Percentiles rank a stretch among this genome's conserved stretches.
Conservation (phyloP, 441 rosid genomes). For the Bruguiera hainesii region DNA sequence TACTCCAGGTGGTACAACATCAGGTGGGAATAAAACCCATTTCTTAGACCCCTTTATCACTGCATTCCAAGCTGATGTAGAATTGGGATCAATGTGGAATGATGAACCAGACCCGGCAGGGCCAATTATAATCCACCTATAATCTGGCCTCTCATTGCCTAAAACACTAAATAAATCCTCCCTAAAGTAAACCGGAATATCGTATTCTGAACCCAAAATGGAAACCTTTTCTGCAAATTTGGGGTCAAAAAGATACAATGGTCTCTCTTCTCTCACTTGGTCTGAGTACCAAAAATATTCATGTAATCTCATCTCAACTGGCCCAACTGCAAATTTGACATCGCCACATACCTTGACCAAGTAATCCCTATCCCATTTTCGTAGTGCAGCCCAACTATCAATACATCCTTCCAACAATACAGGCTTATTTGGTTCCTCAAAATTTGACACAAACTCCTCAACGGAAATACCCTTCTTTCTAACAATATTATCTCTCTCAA, state of each 20-base stretch:
- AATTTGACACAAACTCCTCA: constrained; percentile 63
- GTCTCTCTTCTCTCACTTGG: constrained; percentile 77
- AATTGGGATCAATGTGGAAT: constrained; percentile 94
- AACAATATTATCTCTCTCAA: constrained; percentile 70
- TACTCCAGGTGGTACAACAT: constrained; percentile 91
- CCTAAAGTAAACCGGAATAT: constrained; percentile 70
- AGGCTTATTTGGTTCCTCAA: constrained; percentile 88
- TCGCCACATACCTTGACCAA: constrained; percentile 49
- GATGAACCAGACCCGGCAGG: constrained; percentile 88
- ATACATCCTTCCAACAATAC: constrained; percentile 85
- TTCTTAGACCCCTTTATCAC: constrained; percentile 47
- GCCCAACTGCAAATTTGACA: constrained; percentile 67
- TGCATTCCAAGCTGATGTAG: constrained; percentile 98
- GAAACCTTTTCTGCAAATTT: constrained; percentile 82
- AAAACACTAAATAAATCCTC: constrained; percentile 88
- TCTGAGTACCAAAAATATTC: constrained; percentile 74
- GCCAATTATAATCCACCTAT: constrained; percentile 76
- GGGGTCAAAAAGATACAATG: constrained; percentile 91
- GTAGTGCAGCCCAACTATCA: constrained; percentile 64
- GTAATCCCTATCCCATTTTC: constrained; percentile 78
- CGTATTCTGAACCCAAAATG: constrained; percentile 56
- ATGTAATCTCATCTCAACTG: constrained; percentile 76
- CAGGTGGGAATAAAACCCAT: constrained; percentile 96
- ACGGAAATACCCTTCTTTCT: constrained; percentile 70
- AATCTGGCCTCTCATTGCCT: constrained; percentile 82